Evolutionary conservation across 805 yeast species (phyloP), one percentile per base, ranked within the genome.

Genomic region (Lachancea sp.): DNA sequence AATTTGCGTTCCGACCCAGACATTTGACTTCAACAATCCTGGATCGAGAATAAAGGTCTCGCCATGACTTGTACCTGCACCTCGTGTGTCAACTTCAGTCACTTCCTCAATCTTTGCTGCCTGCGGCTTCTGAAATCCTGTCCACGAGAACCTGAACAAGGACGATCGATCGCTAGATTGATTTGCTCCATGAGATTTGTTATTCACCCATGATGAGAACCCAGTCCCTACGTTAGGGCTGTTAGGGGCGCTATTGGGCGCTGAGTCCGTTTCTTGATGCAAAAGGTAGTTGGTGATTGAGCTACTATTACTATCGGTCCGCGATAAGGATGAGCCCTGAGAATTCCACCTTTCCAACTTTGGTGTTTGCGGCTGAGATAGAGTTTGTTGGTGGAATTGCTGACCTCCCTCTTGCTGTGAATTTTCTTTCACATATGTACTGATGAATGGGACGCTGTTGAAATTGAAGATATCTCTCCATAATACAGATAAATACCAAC

Each of bases 161-260:
- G 54, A 39, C 64, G 42, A 38, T 3, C 42, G 31, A 16, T 64
- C 29, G 75, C 71, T 95, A 95, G 85, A 4, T 63, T 56, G 49
- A 84, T 80, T 43, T 56, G 66, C 46, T 1, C 84, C 84, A 15
- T 77, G 71, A 84, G 85, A 77, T 0, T 75, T 65, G 34, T 66
- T 55, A 22, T 65, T 63, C 29, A 80, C 52, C 2, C 80, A 70
- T 3, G 74, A 68, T 45, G 72, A 71, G 26, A 61, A 59, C 0
- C 79, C 76, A 23, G 68, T 59, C 46, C 80, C 80, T 12, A 75
- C 73, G 33, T 68, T 70, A 1, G 81, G 78, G 36, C 67, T 72
- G 13, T 54, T 50, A 0, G 84, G 74, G 84, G 80, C 77, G 3
- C 86, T 4, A 81, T 82, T 9, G 68, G 70, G 19, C 56, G 64